Base-by-base conservation (phyloP, 73 alveolate genomes). In the Blepharisma japonicum region DNA sequence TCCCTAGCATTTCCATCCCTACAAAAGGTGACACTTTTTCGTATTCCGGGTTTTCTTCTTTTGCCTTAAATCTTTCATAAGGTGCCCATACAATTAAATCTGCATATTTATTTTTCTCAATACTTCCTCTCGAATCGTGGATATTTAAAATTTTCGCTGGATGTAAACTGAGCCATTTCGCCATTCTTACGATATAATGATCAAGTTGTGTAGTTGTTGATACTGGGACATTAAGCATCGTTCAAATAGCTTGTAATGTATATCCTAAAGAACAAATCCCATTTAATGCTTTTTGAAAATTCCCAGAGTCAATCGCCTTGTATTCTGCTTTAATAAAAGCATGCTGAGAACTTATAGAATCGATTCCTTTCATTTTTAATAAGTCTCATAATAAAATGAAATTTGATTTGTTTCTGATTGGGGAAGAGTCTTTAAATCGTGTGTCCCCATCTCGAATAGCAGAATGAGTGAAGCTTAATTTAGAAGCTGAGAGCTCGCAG, bases 371-470 rank as follows among this genome's bases (percentile, higher is more conserved):
- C 80, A 70, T 70, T 70, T 70, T 39, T 11, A 47, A 21, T 11
- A 70, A 45, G 39, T 45, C 80, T 25, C 71, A 45, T 14, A 70
- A 54, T n/a, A 70, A 45, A 45, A 9, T 70, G 4, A 45, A 47
- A 45, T 70, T 70, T 2, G 68, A 70, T 18, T n/a, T 45, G 39
- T n/a, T 70, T 70, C 80, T 23, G 0, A 70, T 39, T 70, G 80
- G 80, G 27, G 80, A 54, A 70, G 42, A 45, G 56, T 72, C 11
- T 70, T 70, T 70, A n/a, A 70, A 70, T 47, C 80, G 11, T 39
- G 80, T 70, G 25, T 70, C 80, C 6, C 14, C 14, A n/a, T 23
- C 11, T n/a, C 80, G 55, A 1, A 70, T 70, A 1, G 14, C 46
- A n/a, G 20, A n/a, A 45, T 25, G 11, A 47, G 11, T 70, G 5